Evolutionary conservation across 306 rosid species (phyloP), one percentile per base, ranked within the genome.

Genomic region (Herpetospermum pedunculosum): DNA sequence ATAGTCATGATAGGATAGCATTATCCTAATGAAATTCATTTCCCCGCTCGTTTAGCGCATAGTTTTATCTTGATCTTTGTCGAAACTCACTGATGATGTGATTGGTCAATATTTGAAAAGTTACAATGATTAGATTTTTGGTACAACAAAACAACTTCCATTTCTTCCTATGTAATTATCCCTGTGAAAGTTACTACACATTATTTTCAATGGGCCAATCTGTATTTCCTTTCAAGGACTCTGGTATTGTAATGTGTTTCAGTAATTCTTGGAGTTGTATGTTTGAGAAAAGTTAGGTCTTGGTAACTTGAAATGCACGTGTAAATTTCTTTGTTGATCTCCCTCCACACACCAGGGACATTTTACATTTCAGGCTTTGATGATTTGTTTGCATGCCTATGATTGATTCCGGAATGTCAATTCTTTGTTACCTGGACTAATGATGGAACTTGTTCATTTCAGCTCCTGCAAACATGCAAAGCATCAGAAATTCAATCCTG

Each of bases 401-500:
- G 37, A 7, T 3, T 69, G 15, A 26, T 69, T n/a, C 4, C n/a
- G 3, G 13, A 32, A 32, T 32, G 41, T 59, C 26, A 26, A 69
- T 69, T 46, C 16, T 16, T 44, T 28, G 25, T 8, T 25, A 7
- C 32, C 40, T 69, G 41, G 7, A 37, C 21, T 70, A 29, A 68
- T 46, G 58, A 44, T 70, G 43, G 26, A 28, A 32, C 19, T 47
- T 70, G 35, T 70, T 70, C 35, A 29, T 70, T 68, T 70, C 41
- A 47, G 58, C 58, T 28, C 10, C 29, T 16, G 32, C 58, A 43
- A 84, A 65, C 12, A 87, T 91, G 96, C 91, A 87, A 71, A 84
- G 82, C 83, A 84, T 87, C 74, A 81, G 80, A 80, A 84, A 77
- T 72, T 86, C 89, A 57, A 73, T 91, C 80, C 76, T 85, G 87